Evolutionary conservation across 257 asterid species (phyloP).

Genomic region (Ophiorrhiza pumila): DNA sequence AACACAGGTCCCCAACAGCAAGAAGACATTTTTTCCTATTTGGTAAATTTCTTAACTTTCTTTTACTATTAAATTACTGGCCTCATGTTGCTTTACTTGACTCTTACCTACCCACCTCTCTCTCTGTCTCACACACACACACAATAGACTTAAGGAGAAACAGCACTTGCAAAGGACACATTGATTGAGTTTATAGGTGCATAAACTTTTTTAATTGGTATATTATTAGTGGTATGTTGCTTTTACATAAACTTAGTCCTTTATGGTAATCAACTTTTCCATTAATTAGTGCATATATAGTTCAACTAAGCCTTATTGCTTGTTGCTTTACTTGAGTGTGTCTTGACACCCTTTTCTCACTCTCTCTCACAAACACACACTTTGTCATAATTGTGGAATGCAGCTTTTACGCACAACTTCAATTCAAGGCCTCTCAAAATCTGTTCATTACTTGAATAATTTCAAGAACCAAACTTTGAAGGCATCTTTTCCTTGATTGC

Average conservation of each 20-base stretch:
- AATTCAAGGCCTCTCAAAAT: conserved; percentile 23
- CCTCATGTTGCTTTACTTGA: conserved; percentile 22
- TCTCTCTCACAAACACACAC: conserved; percentile 18
- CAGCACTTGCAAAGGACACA: background rate
- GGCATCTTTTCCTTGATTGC: conserved; percentile 24
- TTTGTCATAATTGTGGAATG: conserved; percentile 33
- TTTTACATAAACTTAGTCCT: conserved; percentile 19
- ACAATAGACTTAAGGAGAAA: conserved; percentile 1
- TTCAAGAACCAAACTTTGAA: conserved; percentile 19
- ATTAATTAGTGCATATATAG: conserved; percentile 10
- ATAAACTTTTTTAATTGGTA: conserved; percentile 22
- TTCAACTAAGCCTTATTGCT: conserved; percentile 12
- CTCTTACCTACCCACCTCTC: conserved; percentile 4
- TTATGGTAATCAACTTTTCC: conserved; percentile 16
- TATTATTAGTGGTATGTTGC: conserved; percentile 7
- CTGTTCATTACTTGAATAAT: conserved; percentile 10
- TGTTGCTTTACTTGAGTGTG: conserved; percentile 28
- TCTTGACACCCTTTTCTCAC: conserved; percentile 22
- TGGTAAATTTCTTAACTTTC: conserved; percentile 1
- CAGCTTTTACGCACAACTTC: conserved; percentile 22
- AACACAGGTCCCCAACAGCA: background rate
- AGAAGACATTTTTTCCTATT: conserved; percentile 6
- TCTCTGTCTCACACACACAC: conserved; percentile 3
- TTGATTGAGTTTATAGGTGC: conserved; percentile 12
- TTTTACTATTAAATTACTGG: conserved; percentile 8